phyloP scores from a whole-genome alignment of 108 stramenopile genomes.

The Chaetoceros tenuissimus region DNA sequence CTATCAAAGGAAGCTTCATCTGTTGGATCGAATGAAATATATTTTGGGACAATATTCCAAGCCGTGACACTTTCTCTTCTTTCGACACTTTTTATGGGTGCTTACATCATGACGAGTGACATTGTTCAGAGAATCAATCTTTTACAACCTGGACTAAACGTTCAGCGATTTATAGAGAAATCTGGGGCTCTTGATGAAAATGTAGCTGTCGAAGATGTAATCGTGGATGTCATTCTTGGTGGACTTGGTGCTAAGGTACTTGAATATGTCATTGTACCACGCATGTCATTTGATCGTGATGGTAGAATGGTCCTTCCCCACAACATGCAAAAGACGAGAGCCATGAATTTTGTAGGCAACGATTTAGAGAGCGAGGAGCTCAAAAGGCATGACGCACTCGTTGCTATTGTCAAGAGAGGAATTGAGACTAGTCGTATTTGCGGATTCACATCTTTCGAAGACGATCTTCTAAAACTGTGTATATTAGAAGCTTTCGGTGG shows the following conservation, averaged over 20 bases:
- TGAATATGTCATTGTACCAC: not conserved
- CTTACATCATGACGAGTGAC: not conserved
- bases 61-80: not conserved
- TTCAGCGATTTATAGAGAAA: not conserved
- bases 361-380: not conserved
- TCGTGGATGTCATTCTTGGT: not conserved
- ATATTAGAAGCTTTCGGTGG: constrained; percentile 32
- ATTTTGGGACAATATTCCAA: not conserved
- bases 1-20: not conserved
- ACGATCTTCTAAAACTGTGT: constrained; percentile 29
- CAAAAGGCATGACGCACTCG: not conserved
- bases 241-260: not conserved
- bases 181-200: not conserved
- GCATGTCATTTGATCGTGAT: not conserved
- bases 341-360: not conserved
- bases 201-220: not conserved
- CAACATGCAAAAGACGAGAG: not conserved
- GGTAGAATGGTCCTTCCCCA: not conserved
- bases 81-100: not conserved
- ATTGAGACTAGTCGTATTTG: not conserved
- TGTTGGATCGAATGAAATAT: not conserved
- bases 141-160: not conserved
- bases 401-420: not conserved
- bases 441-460: constrained; percentile 23
- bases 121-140: not conserved